Conservation (phyloP, 2,329 filamentous ascomycete species). For the Alternaria sp. region DNA sequence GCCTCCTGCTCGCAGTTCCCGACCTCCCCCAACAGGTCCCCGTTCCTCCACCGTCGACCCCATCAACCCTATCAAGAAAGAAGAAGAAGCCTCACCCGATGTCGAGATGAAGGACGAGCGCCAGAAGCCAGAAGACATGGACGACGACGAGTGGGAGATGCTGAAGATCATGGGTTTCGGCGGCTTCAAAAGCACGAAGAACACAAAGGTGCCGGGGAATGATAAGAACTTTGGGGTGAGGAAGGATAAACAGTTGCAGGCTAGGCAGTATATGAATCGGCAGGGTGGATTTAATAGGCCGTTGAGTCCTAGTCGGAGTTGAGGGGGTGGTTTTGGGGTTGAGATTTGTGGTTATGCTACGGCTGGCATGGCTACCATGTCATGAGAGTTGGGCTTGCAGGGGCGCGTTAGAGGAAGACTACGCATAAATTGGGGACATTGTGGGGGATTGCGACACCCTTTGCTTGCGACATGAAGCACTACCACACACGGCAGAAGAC, state of each 20-base stretch:
- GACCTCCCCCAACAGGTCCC: conserved; percentile 16
- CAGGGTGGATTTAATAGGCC: conserved; percentile 82
- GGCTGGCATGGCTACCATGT: too few species aligned
- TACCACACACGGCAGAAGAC: not conserved
- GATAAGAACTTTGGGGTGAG: conserved; percentile 75
- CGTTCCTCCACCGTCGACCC: conserved; percentile 4
- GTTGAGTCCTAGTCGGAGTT: conserved; percentile 57
- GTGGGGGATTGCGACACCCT: not conserved
- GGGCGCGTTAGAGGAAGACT: too few species aligned
- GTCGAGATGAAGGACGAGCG: conserved; percentile 36
- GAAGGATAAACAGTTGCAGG: conserved; percentile 94
- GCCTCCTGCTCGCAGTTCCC: conserved; percentile 9
- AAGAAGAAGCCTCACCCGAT: conserved; percentile 27
- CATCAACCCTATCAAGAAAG: conserved; percentile 17
- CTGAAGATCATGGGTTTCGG: conserved; percentile 88
- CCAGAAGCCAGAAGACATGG: conserved; percentile 50
- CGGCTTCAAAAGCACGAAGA: conserved; percentile 84
- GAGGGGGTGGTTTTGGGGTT: too few species aligned
- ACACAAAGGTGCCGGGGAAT: conserved; percentile 87
- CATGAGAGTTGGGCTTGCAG: too few species aligned
- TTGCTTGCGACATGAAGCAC: not conserved
- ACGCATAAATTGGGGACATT: too few species aligned
- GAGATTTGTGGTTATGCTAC: too few species aligned
- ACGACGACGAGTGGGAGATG: conserved; percentile 76
- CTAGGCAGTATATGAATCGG: conserved; percentile 96